These are phyloP conservation scores for Pisolithus orientalis DNA, from an alignment of 768 basidiomycete species.

Conservation along the genomic window DNA sequence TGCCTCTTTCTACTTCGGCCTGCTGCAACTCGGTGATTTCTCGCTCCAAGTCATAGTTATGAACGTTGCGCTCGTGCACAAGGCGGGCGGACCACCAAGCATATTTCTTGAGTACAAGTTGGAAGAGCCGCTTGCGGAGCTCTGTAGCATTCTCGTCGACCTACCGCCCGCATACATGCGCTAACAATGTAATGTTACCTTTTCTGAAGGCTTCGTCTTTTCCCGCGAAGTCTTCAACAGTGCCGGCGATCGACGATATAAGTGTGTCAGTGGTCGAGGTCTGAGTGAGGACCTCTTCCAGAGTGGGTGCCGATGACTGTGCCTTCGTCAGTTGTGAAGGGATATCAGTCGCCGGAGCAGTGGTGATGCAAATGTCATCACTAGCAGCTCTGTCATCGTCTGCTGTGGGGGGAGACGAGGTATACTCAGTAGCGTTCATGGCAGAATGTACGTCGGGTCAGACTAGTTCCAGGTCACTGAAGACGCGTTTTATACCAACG, in stretches of 20 bases:
- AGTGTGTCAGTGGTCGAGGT: conserved; percentile 12
- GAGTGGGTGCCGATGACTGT: neutral
- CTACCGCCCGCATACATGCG: conserved; percentile 21
- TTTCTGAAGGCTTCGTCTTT: conserved; percentile 13
- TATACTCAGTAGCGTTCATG: neutral
- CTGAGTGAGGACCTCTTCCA: conserved; percentile 20
- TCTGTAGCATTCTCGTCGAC: conserved; percentile 13
- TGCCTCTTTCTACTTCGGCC: conserved; percentile 28
- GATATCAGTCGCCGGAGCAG: neutral
- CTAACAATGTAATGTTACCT: conserved; percentile 13
- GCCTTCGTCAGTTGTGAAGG: neutral
- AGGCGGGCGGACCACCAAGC: conserved; percentile 24
- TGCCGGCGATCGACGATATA: conserved; percentile 10
- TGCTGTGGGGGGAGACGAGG: neutral
- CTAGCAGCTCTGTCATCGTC: neutral
- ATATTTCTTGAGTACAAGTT: conserved; percentile 8
- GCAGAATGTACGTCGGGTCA: too few relatives aligned
- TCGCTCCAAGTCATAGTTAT: conserved; percentile 7
- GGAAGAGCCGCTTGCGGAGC: conserved; percentile 16
- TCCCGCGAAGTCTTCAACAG: conserved; percentile 10
- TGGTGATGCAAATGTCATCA: neutral
- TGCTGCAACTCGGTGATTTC: conserved; percentile 15
- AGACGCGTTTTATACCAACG: neutral
- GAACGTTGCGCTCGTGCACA: conserved; percentile 10
- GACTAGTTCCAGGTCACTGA: too few relatives aligned